phyloP scores from a whole-genome alignment of 176 grass and related monocot species.

The Aegilops umbellulata region DNA sequence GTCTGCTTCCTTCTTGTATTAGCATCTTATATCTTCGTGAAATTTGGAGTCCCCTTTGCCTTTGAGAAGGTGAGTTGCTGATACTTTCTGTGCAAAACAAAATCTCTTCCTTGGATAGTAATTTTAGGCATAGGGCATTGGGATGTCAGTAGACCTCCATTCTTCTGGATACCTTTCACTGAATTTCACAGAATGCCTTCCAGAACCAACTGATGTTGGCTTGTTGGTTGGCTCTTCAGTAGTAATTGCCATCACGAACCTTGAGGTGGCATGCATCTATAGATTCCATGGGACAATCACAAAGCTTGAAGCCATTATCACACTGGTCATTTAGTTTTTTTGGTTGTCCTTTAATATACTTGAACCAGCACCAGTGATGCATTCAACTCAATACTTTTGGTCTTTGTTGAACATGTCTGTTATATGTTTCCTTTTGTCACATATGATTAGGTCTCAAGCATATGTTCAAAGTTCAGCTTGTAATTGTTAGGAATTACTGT shows the following conservation, averaged over 20 bases:
- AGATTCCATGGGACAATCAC: background rate
- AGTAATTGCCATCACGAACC: background rate
- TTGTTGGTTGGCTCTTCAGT: background rate
- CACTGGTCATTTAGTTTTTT: background rate
- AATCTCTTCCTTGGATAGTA: background rate
- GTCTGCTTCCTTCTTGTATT: slow-evolving; percentile 48
- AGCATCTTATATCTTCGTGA: slow-evolving; percentile 49
- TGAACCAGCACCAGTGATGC: background rate
- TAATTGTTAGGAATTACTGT: background rate
- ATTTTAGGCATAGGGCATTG: background rate
- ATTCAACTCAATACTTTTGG: background rate
- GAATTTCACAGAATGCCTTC: background rate
- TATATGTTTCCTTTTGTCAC: background rate
- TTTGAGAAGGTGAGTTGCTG: slow-evolving; percentile 69
- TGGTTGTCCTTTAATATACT: background rate
- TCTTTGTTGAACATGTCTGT: background rate
- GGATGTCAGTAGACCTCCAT: background rate
- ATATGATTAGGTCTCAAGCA: background rate
- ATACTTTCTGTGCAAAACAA: background rate
- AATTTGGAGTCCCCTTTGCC: slow-evolving; percentile 84
- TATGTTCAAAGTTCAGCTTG: background rate
- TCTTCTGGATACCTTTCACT: background rate
- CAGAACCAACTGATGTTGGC: background rate
- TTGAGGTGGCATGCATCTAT: background rate
- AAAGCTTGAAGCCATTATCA: background rate